Evolutionary conservation across 495 filamentous ascomycete genomes (phyloP), one percentile per base, ranked within the genome.

Genomic region (Parachaetomium inaequale): DNA sequence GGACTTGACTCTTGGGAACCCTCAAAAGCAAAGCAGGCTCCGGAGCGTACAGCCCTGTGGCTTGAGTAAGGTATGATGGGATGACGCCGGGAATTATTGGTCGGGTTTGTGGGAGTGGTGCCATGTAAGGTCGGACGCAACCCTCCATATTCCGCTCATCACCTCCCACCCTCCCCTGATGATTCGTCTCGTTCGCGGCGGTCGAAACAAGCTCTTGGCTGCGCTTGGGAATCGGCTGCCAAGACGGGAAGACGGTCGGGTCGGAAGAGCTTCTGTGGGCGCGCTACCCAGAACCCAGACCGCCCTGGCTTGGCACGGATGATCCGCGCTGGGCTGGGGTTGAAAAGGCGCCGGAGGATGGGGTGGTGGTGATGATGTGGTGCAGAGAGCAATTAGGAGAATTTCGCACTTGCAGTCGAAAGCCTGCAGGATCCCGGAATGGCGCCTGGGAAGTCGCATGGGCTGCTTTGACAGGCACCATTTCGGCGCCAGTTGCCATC

Each of bases 181-280:
- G 8, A 26, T n/a, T 42, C 25, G 7, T 26, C 11, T 17, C 12
- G n/a, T 23, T 31, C 19, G 47, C 21, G 12, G 58, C 53, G 19
- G n/a, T 42, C n/a, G 47, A 32, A 15, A 12, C 11, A 34, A 17
- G 40, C n/a, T 36, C 32, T 47, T 49, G 46, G 26, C 32, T 17
- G 49, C n/a, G 34, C 15, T 50, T 26, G 59, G 28, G 17, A 43
- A 25, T 45, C n/a, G 56, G 46, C 40, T 51, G 68, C 69, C 69
- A 69, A 71, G 69, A 63, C 66, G 66, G 65, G 64, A 69, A 62
- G 53, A 10, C 23, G 21, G 60, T 55, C 56, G 50, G 36, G n/a
- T n/a, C n/a, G n/a, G 43, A 21, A 49, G 19, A 28, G 60, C 34
- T 51, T 66, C 64, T 63, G 29, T 32, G 58, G 32, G 17, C 25